These are phyloP conservation scores for Candida multigemmis DNA, from an alignment of 805 yeast species.

Conservation along the genomic window DNA sequence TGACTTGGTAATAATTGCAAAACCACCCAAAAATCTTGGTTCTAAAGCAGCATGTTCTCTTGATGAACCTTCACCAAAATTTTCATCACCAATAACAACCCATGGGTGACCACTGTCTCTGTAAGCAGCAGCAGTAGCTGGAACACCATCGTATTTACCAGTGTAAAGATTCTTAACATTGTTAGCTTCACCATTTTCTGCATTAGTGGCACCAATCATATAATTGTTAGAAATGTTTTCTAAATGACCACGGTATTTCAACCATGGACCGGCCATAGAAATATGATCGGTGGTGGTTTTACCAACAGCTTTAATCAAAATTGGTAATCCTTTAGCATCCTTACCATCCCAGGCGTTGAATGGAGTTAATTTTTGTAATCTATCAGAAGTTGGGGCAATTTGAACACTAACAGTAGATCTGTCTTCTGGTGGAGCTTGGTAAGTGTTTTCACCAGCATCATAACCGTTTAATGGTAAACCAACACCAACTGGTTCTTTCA, in stretches of 20 bases:
- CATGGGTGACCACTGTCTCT: slow-evolving; percentile 87
- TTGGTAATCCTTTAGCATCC: slow-evolving; percentile 84
- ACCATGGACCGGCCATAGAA: slow-evolving; percentile 99
- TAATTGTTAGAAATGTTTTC: slow-evolving; percentile 98
- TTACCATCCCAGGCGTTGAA: slow-evolving; percentile 96
- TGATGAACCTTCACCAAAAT: slow-evolving; percentile 99
- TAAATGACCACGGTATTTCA: slow-evolving; percentile 99
- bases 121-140: slow-evolving; percentile 93
- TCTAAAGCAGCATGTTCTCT: slow-evolving; percentile 99
- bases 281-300: slow-evolving; percentile 99
- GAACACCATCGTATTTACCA: slow-evolving; percentile 90
- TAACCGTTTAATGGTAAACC: slow-evolving; percentile 88
- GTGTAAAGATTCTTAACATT: slow-evolving; percentile 81
- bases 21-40: slow-evolving; percentile 98
- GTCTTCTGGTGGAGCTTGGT: slow-evolving; percentile 94
- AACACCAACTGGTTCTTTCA: slow-evolving; percentile 80
- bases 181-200: slow-evolving; percentile 94
- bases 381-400: slow-evolving; percentile 86
- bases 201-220: slow-evolving; percentile 98
- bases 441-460: slow-evolving; percentile 88
- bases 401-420: slow-evolving; percentile 65
- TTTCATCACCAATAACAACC: slow-evolving; percentile 98
- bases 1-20: slow-evolving; percentile 94
- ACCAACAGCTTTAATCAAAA: slow-evolving; percentile 91
- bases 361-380: slow-evolving; percentile 91